Percentiles rank a stretch among this genome's conserved stretches.
Evolutionary conservation across 768 basidiomycete genomes (phyloP).

Genomic region (Coprinopsis sp.): DNA sequence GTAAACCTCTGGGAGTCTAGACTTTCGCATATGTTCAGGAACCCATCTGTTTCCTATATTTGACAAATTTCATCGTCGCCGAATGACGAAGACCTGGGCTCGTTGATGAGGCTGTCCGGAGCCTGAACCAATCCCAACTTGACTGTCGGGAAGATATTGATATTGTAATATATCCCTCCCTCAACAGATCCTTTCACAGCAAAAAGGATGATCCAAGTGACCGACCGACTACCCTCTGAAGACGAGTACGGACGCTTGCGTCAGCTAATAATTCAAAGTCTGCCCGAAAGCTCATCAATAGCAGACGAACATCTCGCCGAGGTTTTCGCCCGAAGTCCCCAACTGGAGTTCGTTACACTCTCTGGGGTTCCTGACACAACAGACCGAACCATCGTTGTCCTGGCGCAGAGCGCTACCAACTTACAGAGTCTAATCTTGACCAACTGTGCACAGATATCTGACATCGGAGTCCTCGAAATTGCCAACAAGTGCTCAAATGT

Average conservation of each 20-base stretch:
- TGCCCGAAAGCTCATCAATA: constrained; percentile 29
- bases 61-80: no score
- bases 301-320: constrained; percentile 56
- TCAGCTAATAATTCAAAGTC: constrained; percentile 51
- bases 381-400: constrained; percentile 61
- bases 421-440: constrained; percentile 74
- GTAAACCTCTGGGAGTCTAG: no score
- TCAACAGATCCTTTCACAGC: no score
- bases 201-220: constrained; percentile 58
- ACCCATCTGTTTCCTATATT: not conserved
- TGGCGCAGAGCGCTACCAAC: constrained; percentile 59
- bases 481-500: constrained; percentile 64
- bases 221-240: constrained; percentile 55
- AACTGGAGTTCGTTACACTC: constrained; percentile 66
- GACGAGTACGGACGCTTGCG: constrained; percentile 57
- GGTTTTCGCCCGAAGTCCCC: constrained; percentile 55
- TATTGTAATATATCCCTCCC: no score
- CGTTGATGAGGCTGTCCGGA: no score
- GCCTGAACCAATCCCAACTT: constrained; percentile 28
- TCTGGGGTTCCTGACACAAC: constrained; percentile 61
- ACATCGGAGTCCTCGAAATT: constrained; percentile 70
- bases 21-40: no score
- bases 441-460: constrained; percentile 71
- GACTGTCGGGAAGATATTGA: no score
- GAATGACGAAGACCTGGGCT: no score